Conservation (phyloP, 75 land plant genomes). For the Pinus taeda region DNA sequence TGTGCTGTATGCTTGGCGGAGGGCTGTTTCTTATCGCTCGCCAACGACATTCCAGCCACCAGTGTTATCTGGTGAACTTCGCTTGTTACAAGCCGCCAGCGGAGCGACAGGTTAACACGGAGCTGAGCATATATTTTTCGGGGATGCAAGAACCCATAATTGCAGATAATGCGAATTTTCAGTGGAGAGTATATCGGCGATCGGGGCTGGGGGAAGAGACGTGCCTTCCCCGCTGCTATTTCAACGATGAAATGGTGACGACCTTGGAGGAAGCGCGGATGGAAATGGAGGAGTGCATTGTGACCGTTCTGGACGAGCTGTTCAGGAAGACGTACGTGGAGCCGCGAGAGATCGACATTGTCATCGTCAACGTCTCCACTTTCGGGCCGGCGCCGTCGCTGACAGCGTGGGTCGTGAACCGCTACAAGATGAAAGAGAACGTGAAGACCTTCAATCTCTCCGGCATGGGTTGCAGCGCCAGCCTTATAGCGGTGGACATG, state of each 20-base stretch:
- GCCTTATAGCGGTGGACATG: conserved; percentile 19
- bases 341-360: conserved; percentile 42
- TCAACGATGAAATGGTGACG: conserved; percentile 8
- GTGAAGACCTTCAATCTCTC: conserved; percentile 25
- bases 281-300: conserved; percentile 49
- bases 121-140: conserved; percentile 20
- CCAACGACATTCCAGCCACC: background rate
- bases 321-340: conserved; percentile 33
- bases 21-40: no score
- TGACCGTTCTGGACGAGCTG: conserved; percentile 35
- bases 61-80: conserved; percentile 36
- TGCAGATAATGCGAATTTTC: conserved; percentile 19
- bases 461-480: conserved; percentile 40
- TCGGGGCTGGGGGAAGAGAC: conserved; percentile 41
- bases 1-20: no score
- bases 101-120: conserved; percentile 4
- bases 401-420: conserved; percentile 23
- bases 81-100: conserved; percentile 31
- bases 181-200: conserved; percentile 10
- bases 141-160: background rate
- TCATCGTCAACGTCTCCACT: conserved; percentile 30
- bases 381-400: conserved; percentile 29
- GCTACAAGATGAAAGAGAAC: conserved; percentile 28
- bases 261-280: conserved; percentile 13
- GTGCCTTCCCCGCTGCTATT: conserved; percentile 17